phyloP scores from a whole-genome alignment of 2,329 filamentous ascomycete genomes.

The Penicillium crustosum region DNA sequence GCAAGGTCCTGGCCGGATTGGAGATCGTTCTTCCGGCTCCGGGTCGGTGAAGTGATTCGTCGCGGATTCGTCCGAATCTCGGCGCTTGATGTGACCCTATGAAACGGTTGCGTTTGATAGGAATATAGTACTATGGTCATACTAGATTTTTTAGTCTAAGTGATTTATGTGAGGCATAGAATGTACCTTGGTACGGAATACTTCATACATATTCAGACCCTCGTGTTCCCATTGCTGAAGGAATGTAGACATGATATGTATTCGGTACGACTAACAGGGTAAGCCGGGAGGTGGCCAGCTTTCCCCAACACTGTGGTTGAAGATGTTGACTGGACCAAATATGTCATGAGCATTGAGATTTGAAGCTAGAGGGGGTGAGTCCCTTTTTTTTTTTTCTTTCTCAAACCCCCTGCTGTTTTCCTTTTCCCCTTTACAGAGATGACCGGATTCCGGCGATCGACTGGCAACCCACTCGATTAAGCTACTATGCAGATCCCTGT shows the following conservation, averaged over 20 bases:
- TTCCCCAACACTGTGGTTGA: too few relatives aligned
- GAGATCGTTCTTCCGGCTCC: constrained; percentile 12
- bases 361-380: background rate
- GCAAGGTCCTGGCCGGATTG: constrained; percentile 16
- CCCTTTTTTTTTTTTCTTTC: background rate
- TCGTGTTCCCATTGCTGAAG: background rate
- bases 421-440: background rate
- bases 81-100: constrained; percentile 13
- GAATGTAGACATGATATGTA: background rate
- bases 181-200: background rate
- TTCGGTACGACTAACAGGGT: background rate
- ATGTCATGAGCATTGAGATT: background rate
- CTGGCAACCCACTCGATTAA: constrained; percentile 15
- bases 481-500: constrained; percentile 15
- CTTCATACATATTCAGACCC: background rate
- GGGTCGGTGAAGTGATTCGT: constrained; percentile 19
- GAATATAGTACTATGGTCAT: background rate
- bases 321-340: too few relatives aligned
- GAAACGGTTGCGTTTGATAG: constrained; percentile 5
- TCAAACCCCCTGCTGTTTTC: background rate
- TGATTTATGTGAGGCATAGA: background rate
- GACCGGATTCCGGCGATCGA: constrained; percentile 10
- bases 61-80: constrained; percentile 19
- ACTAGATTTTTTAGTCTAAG: background rate
- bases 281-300: background rate